Evolutionary conservation across 345 rosid species (phyloP), one percentile per base, ranked within the genome.

Genomic region (Heritiera fomes): DNA sequence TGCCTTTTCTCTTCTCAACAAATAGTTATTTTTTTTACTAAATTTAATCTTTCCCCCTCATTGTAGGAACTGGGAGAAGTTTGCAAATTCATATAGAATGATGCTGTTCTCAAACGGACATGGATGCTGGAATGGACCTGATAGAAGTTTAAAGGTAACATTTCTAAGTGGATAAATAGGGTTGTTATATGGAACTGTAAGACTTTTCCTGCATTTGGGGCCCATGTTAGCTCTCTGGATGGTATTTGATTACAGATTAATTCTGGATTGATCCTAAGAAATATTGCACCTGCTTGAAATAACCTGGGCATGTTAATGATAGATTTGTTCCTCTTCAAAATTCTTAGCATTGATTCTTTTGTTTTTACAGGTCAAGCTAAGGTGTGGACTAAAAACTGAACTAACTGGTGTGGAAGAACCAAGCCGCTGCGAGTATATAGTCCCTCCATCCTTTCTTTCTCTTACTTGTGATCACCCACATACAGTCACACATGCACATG

Each of bases 51-150:
- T 50, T 65, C 34, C 23, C 14, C n/a, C 9, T 63, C 50, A 58
- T 18, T 62, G 52, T 69, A 86, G 88, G 70, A 80, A 61, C 12
- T 86, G 86, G 86, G 85, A 84, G n/a, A 80, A 78, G 77, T 82
- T 84, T 53, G 87, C 75, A 52, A 81, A 82, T 61, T 83, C 82
- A 2, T 71, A 84, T 61, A 73, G 13, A 34, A 7, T 47, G 41
- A 82, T 86, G 87, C 52, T 84, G 52, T 86, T 86, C 58, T 78
- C 87, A 74, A 80, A 78, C 47, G 88, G 87, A 6, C 82, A 82
- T 9, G 76, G 46, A 67, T 84, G 88, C 83, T 86, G 88, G 87
- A 86, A 84, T 72, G 88, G 88, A 55, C 88, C 88, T 46, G 85
- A 86, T 62, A 78, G 88, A 78, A 80, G 85, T 50, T 55, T 84